These are phyloP conservation scores for Spiromastix sp. DNA, from an alignment of 2,329 filamentous ascomycete genomes.

Conservation along the genomic window DNA sequence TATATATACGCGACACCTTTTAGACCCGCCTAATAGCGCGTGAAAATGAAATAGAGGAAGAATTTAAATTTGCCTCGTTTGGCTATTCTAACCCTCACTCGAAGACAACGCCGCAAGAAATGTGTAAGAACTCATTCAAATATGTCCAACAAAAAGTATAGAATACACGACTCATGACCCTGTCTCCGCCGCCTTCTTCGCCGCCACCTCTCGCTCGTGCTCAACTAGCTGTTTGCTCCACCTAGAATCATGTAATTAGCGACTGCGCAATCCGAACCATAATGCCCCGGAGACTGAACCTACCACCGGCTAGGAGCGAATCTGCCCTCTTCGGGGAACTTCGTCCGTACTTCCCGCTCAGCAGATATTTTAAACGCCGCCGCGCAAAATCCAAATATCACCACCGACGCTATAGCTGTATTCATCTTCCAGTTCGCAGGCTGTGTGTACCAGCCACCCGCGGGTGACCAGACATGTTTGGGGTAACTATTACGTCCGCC, in stretches of 20 bases:
- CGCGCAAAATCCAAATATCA: conserved; percentile 58
- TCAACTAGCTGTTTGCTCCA: conserved; percentile 65
- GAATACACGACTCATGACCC: conserved; percentile 21
- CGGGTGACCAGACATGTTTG: conserved; percentile 98
- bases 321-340: conserved; percentile 63
- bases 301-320: conserved; percentile 83
- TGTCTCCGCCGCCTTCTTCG: conserved; percentile 34
- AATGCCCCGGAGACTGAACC: conserved; percentile 23
- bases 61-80: conserved; percentile 11
- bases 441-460: conserved; percentile 95
- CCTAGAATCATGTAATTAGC: conserved; percentile 30
- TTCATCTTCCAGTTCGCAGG: conserved; percentile 92
- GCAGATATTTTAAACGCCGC: conserved; percentile 64
- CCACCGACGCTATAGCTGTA: conserved; percentile 63
- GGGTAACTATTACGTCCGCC: conserved; percentile 59
- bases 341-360: conserved; percentile 59
- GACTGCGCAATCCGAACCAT: conserved; percentile 20
- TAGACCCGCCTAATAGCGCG: conserved; percentile 28
- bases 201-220: conserved; percentile 46
- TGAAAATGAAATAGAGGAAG: conserved; percentile 18
- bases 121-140: conserved; percentile 2
- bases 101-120: not conserved
- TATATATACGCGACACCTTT: conserved; percentile 34
- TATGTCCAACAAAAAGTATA: conserved; percentile 4
- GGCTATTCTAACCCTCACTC: conserved; percentile 6